Base-by-base conservation (phyloP, 2,329 filamentous ascomycete species). In the Knufia fluminis region DNA sequence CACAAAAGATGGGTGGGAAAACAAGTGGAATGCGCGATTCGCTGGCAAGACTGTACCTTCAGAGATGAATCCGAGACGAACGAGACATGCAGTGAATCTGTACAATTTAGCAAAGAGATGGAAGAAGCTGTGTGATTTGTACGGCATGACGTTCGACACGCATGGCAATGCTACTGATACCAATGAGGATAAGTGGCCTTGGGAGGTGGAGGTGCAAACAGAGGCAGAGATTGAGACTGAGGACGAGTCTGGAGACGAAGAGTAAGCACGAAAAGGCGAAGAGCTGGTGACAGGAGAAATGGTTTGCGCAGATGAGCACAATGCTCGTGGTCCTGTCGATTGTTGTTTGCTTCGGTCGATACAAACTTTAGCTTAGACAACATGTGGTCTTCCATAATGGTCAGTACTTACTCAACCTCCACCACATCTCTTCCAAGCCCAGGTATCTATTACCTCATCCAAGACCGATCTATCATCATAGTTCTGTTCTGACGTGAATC, bases 31-130 rank as follows among this genome's bases (percentile, higher is more conserved):
- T 20, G 39, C 39, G 22, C 16, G 22, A 8, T 42, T 22, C 39
- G 39, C 39, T 42, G 39, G 39, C 8, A 42, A 42, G 39, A 42
- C 39, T n/a, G 39, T 42, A 4, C 4, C 16, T 6, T 20, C 17
- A 14, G 39, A 42, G 22, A 4, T 42, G 6, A 17, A 42, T 6
- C 39, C 39, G 22, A 20, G 39, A 42, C 39, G 39, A 8, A 20
- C 16, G 22, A 14, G 39, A 8, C 16, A 42, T 20, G 39, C 6
- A 28, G 9, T 20, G 12, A 33, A 46, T 22, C 26, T 46, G n/a
- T 33, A 33, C 42, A 46, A 33, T 35, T n/a, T 33, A n/a, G 31
- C 31, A 9, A 46, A 46, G 19, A 16, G 42, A 20, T 33, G 26
- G 28, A 12, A 16, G 42, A 32, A 33, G 17, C 16, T 46, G n/a